phyloP scores from a whole-genome alignment of 1,284 basidiomycete species.

The Irpex sp. region DNA sequence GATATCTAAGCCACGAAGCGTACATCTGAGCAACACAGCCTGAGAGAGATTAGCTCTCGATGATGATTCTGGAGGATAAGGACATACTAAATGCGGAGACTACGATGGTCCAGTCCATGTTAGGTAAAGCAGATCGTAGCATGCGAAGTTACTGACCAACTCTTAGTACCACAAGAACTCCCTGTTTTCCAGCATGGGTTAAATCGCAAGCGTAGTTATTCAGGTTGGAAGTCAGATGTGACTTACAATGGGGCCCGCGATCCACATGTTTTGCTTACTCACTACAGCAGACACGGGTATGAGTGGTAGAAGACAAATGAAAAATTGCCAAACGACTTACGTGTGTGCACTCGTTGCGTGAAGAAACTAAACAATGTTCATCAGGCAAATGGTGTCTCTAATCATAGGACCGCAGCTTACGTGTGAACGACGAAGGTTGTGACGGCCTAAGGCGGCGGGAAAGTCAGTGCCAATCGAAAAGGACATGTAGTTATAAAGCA shows the following conservation, averaged over 20 bases:
- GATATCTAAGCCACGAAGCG: not conserved
- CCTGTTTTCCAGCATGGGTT: conserved; percentile 5
- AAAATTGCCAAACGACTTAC: conserved; percentile 9
- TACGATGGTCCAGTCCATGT: not conserved
- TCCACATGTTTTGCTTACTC: conserved; percentile 34
- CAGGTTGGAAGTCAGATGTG: not conserved
- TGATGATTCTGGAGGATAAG: conserved; percentile 12
- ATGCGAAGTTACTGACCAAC: conserved; percentile 12
- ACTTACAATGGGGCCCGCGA: conserved; percentile 38
- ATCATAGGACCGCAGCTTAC: conserved; percentile 18
- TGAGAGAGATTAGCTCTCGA: conserved; percentile 3
- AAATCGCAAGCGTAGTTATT: not conserved
- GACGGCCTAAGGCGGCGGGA: conserved; percentile 3
- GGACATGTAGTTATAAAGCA: conserved; percentile 13
- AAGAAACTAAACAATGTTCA: conserved; percentile 14
- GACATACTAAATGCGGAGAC: conserved; percentile 4
- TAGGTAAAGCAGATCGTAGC: not conserved
- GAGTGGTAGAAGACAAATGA: not conserved
- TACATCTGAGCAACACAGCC: not conserved
- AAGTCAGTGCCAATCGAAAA: conserved; percentile 8
- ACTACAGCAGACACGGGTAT: conserved; percentile 22
- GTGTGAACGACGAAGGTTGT: conserved; percentile 29
- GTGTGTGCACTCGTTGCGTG: conserved; percentile 15
- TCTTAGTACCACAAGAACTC: conserved; percentile 19
- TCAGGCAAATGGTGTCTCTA: not conserved